phyloP scores from a whole-genome alignment of 768 basidiomycete genomes.

The Phallus indusiatus region DNA sequence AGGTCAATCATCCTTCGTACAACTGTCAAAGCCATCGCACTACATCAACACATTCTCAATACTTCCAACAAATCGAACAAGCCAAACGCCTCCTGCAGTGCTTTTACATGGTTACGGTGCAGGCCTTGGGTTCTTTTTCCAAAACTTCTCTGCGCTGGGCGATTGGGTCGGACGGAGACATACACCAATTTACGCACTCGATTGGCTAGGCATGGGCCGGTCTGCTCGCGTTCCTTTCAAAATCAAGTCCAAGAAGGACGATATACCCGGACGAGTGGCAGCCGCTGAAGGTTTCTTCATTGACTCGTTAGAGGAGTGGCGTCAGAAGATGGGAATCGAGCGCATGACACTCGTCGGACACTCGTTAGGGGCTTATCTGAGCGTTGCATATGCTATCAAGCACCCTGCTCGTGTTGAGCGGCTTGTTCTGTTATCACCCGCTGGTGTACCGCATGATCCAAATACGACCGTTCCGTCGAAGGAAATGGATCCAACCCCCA shows the following conservation, averaged over 20 bases:
- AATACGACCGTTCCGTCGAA: constrained; percentile 42
- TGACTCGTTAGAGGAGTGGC: constrained; percentile 88
- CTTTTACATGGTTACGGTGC: constrained; percentile 91
- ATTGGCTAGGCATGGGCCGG: constrained; percentile 96
- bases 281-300: constrained; percentile 92
- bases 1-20: constrained; percentile 50
- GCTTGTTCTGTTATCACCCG: constrained; percentile 82
- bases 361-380: constrained; percentile 83
- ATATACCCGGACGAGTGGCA: constrained; percentile 59
- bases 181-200: constrained; percentile 72
- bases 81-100: constrained; percentile 55
- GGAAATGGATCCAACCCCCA: constrained; percentile 34
- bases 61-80: constrained; percentile 36
- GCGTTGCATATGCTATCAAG: constrained; percentile 77
- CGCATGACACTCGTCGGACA: constrained; percentile 89
- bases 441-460: constrained; percentile 80
- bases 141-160: constrained; percentile 67
- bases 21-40: constrained; percentile 48
- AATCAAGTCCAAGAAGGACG: constrained; percentile 56
- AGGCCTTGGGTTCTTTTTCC: constrained; percentile 84
- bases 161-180: constrained; percentile 60
- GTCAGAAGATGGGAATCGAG: constrained; percentile 64
- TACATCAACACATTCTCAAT: constrained; percentile 75
- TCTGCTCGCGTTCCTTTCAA: constrained; percentile 78
- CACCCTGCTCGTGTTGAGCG: constrained; percentile 77